phyloP scores from a whole-genome alignment of 2,329 filamentous ascomycete species.

The Davidsoniella eucalypti region DNA sequence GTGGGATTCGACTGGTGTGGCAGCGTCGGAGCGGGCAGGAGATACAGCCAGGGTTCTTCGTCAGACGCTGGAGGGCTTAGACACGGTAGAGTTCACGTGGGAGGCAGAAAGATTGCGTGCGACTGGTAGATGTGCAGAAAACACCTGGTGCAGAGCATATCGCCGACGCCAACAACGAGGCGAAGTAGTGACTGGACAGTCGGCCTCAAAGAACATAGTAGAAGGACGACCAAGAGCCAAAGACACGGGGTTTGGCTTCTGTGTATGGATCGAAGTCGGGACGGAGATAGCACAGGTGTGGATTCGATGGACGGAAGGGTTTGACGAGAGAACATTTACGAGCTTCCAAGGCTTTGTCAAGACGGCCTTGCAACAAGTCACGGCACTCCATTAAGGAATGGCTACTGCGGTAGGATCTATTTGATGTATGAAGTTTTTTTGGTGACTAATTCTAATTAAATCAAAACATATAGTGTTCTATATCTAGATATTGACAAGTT shows the following conservation, averaged over 20 bases:
- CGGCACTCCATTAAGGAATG: background rate
- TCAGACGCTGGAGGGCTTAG: conserved; percentile 34
- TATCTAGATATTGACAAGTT: no score
- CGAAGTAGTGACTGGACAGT: conserved; percentile 12
- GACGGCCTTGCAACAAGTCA: conserved; percentile 6
- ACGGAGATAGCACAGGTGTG: background rate
- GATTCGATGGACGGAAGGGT: conserved; percentile 52
- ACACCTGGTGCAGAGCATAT: conserved; percentile 12
- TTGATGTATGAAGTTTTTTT: no score
- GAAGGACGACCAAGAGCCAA: conserved; percentile 1
- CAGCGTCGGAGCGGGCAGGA: conserved; percentile 23
- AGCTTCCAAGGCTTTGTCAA: conserved; percentile 75
- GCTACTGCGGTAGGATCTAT: no score
- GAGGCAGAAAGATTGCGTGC: conserved; percentile 29
- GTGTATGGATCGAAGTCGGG: conserved; percentile 2
- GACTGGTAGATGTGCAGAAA: conserved; percentile 16
- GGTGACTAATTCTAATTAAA: no score
- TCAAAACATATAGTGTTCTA: no score
- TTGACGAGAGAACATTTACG: conserved; percentile 59
- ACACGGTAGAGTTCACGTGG: conserved; percentile 49
- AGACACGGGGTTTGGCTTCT: conserved; percentile 11
- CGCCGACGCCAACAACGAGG: background rate
- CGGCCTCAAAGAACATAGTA: conserved; percentile 12
- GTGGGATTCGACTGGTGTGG: conserved; percentile 22
- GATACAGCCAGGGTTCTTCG: conserved; percentile 23